These are phyloP conservation scores for Mortierella sp. DNA, from an alignment of 371 early-diverging fungal species.

Conservation along the genomic window DNA sequence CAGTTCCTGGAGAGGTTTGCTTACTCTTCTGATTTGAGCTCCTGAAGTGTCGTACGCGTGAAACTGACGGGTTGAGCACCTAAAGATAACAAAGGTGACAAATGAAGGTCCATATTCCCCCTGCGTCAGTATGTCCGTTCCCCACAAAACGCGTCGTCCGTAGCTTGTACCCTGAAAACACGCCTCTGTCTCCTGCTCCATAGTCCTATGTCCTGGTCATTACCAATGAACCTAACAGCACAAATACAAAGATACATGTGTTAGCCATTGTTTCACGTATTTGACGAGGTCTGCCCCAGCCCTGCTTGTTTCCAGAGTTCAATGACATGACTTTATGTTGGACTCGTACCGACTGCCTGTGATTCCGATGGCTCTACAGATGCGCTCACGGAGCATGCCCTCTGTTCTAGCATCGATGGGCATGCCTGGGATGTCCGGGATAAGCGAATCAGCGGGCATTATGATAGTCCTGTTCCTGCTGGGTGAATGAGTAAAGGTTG, in stretches of 20 bases:
- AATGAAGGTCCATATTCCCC: not conserved
- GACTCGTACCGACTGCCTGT: conserved; percentile 45
- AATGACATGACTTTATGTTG: not conserved
- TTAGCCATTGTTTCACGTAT: not conserved
- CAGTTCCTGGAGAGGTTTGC: not conserved
- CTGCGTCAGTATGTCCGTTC: conserved; percentile 4
- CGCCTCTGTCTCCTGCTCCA: not conserved
- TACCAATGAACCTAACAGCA: conserved; percentile 41
- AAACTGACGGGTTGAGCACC: conserved; percentile 98
- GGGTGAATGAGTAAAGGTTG: not conserved
- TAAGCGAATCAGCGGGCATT: conserved; percentile 59
- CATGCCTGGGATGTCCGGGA: conserved; percentile 62
- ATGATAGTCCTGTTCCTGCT: not conserved
- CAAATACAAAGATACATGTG: conserved; percentile 12
- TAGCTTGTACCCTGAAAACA: not conserved
- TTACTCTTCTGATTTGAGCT: conserved; percentile 84
- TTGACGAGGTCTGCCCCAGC: too few species aligned
- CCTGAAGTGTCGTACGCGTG: conserved; percentile 73
- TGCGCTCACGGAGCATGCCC: conserved; percentile 50
- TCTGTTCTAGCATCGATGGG: conserved; percentile 41
- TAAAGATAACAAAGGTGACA: not conserved
- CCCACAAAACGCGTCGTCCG: not conserved
- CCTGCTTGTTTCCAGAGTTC: too few species aligned
- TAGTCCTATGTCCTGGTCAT: not conserved
- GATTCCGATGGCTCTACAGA: conserved; percentile 49